Evolutionary conservation across 2,329 filamentous ascomycete species (phyloP).

Genomic region (Alternaria alternata): DNA sequence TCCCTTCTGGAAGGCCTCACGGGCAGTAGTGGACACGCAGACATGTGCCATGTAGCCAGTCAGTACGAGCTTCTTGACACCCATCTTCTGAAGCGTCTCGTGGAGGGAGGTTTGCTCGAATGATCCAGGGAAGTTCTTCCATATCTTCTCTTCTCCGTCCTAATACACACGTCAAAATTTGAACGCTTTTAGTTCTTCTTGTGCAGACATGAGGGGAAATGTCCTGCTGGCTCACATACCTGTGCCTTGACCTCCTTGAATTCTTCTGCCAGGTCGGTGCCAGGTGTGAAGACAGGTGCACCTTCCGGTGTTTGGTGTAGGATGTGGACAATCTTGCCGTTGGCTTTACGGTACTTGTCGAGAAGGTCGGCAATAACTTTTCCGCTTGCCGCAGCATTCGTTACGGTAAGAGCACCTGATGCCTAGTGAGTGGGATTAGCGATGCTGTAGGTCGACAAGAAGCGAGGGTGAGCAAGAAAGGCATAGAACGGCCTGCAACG

Average conservation of each 20-base stretch:
- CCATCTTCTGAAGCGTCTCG: slow-evolving; percentile 60
- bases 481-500: too few relatives aligned
- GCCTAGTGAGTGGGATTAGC: slow-evolving; percentile 38
- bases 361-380: slow-evolving; percentile 66
- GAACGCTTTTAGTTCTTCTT: too few relatives aligned
- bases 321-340: slow-evolving; percentile 67
- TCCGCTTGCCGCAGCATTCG: slow-evolving; percentile 62
- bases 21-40: slow-evolving; percentile 68
- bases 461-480: neutral
- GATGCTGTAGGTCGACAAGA: neutral
- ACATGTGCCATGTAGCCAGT: slow-evolving; percentile 73
- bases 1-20: slow-evolving; percentile 66
- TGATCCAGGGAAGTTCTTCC: slow-evolving; percentile 65
- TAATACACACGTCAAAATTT: slow-evolving; percentile 13
- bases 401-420: slow-evolving; percentile 64
- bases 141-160: slow-evolving; percentile 63
- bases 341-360: slow-evolving; percentile 65
- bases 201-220: neutral
- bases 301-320: slow-evolving; percentile 66
- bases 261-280: slow-evolving; percentile 66
- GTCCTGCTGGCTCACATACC: slow-evolving; percentile 13
- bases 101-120: slow-evolving; percentile 70
- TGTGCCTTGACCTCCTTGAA: slow-evolving; percentile 66
- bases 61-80: slow-evolving; percentile 68
- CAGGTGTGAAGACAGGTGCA: slow-evolving; percentile 71